Base-by-base conservation (phyloP, 257 asterid species). In the Solanum arcanum region DNA sequence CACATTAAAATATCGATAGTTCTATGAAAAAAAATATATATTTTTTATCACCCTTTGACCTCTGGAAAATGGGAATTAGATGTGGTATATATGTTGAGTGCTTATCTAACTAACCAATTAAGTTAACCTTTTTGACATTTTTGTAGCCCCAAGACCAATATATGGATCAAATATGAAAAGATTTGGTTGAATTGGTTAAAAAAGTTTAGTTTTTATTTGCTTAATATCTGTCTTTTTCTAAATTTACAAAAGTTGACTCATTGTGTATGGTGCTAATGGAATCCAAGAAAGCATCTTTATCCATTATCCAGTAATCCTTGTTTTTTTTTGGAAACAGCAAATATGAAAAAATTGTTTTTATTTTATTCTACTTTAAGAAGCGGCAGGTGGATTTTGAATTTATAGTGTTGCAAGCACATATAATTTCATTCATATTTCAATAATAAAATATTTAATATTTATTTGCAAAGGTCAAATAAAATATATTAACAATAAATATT, bases 101-200 rank as follows among this genome's bases (percentile, higher is more conserved):
- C 92, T 81, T 37, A 39, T 21, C 46, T 74, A 86, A 68, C 86
- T 88, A 75, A 91, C 92, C 92, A 37, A 90, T 88, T 74, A 74
- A 21, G 6, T 74, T 70, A 35, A 83, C 85, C 83, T 87, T 84
- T 92, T 91, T 88, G 86, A 88, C 91, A 88, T 86, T 73, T 83
- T 74, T 81, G 31, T 66, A 18, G 29, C 12, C 60, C 69, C 18
- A 47, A 80, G 44, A 80, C 69, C 85, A 49, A 29, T 49, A 81
- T 6, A 12, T 47, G 87, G 41, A 37, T 9, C 41, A n/a, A 12
- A 3, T 10, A 78, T 68, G n/a, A 15, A 66, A 35, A 42, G 31
- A 42, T 21, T 39, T 85, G 52, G 29, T 47, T 85, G 84, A 49
- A 83, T 85, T 84, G 64, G 59, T 59, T 73, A 49, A 69, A 49